A percentile compares a stretch with the other conserved stretches of the same genome.
Evolutionary conservation across 768 basidiomycete species (phyloP).

Genomic region (Boletus subcaerulescens): DNA sequence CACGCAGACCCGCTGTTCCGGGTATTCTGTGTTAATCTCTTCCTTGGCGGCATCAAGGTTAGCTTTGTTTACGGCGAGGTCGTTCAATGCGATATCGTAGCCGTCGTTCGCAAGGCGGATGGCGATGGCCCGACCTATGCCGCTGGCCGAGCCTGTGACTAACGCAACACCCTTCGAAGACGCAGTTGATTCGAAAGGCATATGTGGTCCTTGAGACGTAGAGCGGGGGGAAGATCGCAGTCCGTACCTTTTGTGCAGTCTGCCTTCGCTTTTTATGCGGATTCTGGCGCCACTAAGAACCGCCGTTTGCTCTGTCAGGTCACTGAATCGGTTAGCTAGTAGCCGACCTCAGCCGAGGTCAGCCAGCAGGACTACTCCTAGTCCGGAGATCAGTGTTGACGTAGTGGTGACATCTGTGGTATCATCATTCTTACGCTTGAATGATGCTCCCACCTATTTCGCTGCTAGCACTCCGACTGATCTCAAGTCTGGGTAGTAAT

Average conservation of each 20-base stretch:
- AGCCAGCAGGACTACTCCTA: no score
- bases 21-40: conserved; percentile 11
- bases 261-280: not conserved
- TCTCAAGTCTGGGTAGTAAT: no score
- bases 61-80: conserved; percentile 23
- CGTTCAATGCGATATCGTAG: conserved; percentile 35
- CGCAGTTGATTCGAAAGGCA: conserved; percentile 5
- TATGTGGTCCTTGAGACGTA: not conserved
- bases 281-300: no score
- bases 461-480: no score
- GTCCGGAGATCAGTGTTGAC: no score
- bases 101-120: conserved; percentile 36
- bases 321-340: no score
- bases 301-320: no score
- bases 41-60: conserved; percentile 13
- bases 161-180: conserved; percentile 29
- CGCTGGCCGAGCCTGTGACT: conserved; percentile 31
- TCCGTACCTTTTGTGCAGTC: not conserved
- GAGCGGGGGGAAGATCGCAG: not conserved
- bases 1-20: conserved; percentile 7
- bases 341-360: no score
- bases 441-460: no score
- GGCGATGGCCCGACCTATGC: conserved; percentile 36
- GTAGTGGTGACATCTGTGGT: no score
- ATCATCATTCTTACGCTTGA: no score